phyloP scores from a whole-genome alignment of 169 alveolate genomes.

The Plasmodium adleri region DNA sequence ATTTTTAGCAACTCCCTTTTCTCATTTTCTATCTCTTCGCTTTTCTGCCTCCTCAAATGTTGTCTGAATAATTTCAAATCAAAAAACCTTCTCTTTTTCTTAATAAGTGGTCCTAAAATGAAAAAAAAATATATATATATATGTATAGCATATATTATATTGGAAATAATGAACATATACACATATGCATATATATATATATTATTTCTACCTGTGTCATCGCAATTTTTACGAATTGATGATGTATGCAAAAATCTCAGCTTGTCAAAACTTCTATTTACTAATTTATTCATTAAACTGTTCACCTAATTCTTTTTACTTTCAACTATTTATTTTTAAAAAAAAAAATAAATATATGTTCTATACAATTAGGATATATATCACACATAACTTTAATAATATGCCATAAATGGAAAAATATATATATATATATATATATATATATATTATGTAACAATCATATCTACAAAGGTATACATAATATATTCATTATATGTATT shows the following conservation, averaged over 20 bases:
- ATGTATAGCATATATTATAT: too few species aligned
- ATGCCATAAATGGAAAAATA: too few species aligned
- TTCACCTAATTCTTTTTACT: too few species aligned
- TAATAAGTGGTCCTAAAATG: slow-evolving; percentile 83
- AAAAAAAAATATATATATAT: not conserved
- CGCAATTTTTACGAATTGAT: slow-evolving; percentile 43
- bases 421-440: too few species aligned
- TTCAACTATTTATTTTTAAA: not conserved
- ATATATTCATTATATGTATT: too few species aligned
- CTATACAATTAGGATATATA: not conserved
- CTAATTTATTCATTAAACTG: slow-evolving; percentile 34
- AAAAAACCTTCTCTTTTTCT: slow-evolving; percentile 81
- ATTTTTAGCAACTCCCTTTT: slow-evolving; percentile 80
- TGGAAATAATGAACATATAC: not conserved
- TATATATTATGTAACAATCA: too few species aligned
- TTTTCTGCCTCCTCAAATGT: slow-evolving; percentile 83
- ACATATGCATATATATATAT: too few species aligned
- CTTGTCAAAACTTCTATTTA: slow-evolving; percentile 21
- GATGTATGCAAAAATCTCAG: slow-evolving; percentile 52
- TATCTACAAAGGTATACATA: too few species aligned
- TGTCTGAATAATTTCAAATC: slow-evolving; percentile 85
- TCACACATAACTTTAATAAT: too few species aligned
- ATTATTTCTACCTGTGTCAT: slow-evolving; percentile 57
- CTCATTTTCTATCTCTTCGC: slow-evolving; percentile 84
- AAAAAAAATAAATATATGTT: not conserved